phyloP scores from a whole-genome alignment of 1,139 yeast genomes.

The Diutina siamensis region DNA sequence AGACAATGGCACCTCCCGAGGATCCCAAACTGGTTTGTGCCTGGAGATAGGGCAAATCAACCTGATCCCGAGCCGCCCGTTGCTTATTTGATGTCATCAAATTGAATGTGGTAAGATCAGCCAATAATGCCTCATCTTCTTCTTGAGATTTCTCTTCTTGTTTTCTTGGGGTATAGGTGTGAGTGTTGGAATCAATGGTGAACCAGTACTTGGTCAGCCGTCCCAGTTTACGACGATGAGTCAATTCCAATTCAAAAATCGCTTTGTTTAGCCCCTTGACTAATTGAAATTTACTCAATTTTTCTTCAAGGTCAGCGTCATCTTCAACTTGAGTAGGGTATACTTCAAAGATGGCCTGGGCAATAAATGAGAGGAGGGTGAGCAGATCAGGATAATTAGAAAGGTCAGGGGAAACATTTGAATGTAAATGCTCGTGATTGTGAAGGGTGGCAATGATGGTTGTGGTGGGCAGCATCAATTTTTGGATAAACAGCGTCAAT shows the following conservation, averaged over 20 bases:
- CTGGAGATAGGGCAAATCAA: slow-evolving; percentile 77
- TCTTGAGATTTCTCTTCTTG: slow-evolving; percentile 12
- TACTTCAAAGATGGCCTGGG: slow-evolving; percentile 59
- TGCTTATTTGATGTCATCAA: slow-evolving; percentile 67
- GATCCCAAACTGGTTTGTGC: slow-evolving; percentile 76
- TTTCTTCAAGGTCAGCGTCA: slow-evolving; percentile 38
- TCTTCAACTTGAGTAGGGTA: slow-evolving; percentile 24
- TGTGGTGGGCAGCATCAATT: slow-evolving; percentile 41
- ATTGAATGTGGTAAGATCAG: slow-evolving; percentile 79
- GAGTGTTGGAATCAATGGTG: slow-evolving; percentile 36
- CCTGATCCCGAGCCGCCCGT: slow-evolving; percentile 67
- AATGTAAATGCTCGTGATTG: slow-evolving; percentile 9
- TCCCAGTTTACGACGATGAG: slow-evolving; percentile 76
- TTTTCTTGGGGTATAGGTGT: slow-evolving; percentile 18
- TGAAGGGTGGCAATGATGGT: slow-evolving; percentile 56
- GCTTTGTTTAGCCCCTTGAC: slow-evolving; percentile 31
- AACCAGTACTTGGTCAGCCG: slow-evolving; percentile 52
- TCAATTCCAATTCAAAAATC: slow-evolving; percentile 37
- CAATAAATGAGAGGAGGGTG: slow-evolving; percentile 48
- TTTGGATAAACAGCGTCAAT: slow-evolving; percentile 41
- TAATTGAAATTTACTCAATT: slow-evolving; percentile 34
- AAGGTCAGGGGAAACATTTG: slow-evolving; percentile 26
- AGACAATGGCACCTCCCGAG: slow-evolving; percentile 71
- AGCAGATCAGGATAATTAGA: slow-evolving; percentile 41
- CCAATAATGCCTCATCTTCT: slow-evolving; percentile 35